Evolutionary conservation across 192 early-diverging fungal genomes (phyloP).

Genomic region (Podila minutissima): DNA sequence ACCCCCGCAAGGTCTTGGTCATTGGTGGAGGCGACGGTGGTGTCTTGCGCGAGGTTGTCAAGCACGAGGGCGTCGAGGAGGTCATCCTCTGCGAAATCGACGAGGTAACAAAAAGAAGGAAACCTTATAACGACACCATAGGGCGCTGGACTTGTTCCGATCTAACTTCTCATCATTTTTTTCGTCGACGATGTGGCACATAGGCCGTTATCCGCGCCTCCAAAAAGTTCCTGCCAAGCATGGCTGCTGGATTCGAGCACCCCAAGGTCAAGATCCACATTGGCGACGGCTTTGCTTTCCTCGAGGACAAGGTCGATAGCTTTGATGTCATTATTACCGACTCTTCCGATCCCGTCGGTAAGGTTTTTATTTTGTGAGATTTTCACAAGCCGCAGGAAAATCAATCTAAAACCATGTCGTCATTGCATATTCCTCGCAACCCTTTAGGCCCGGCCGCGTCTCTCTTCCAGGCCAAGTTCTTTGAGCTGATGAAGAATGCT

Average conservation of each 20-base stretch:
- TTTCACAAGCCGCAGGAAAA: too few relatives aligned
- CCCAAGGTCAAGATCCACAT: slow-evolving; percentile 96
- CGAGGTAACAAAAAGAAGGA: slow-evolving; percentile 60
- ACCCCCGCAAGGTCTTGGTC: slow-evolving; percentile 95
- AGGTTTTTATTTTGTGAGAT: slow-evolving; percentile 1
- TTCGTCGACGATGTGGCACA: not conserved
- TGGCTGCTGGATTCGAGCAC: slow-evolving; percentile 94
- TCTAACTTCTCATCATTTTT: not conserved
- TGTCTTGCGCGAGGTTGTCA: slow-evolving; percentile 97
- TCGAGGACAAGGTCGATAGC: slow-evolving; percentile 85
- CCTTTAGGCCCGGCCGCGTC: slow-evolving; percentile 89
- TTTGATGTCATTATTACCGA: slow-evolving; percentile 99
- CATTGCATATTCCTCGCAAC: not conserved
- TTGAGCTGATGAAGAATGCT: slow-evolving; percentile 92
- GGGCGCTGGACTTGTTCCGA: not conserved
- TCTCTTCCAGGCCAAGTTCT: slow-evolving; percentile 93
- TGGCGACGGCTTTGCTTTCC: slow-evolving; percentile 96
- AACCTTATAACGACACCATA: not conserved
- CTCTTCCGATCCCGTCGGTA: slow-evolving; percentile 94
- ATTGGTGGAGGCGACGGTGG: slow-evolving; percentile 99
- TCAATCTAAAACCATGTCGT: slow-evolving; percentile 2
- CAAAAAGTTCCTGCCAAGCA: slow-evolving; percentile 92
- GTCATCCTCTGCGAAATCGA: slow-evolving; percentile 98
- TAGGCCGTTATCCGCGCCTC: slow-evolving; percentile 86
- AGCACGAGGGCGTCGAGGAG: slow-evolving; percentile 93